A percentile compares a stretch with the other conserved stretches of the same genome.
These are phyloP conservation scores for Trichophaea hybrida DNA, from an alignment of 2,329 filamentous ascomycete species.

Conservation along the genomic window DNA sequence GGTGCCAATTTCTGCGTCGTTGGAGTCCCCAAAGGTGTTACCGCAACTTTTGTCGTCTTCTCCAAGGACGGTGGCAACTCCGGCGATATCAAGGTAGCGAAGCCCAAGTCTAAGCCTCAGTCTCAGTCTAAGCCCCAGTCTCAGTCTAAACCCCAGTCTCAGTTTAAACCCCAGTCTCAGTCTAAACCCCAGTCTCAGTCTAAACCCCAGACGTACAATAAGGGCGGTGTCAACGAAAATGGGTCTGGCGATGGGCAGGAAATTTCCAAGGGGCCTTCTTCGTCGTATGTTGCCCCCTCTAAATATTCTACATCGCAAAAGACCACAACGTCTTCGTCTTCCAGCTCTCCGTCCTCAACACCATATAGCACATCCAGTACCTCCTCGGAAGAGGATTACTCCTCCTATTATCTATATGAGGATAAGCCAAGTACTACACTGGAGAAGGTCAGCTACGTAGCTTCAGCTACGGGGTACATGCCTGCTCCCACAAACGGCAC, in stretches of 20 bases:
- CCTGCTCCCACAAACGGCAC: background rate
- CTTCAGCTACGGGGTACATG: background rate
- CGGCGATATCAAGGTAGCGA: background rate
- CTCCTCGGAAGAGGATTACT: background rate
- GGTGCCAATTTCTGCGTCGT: conserved; percentile 61
- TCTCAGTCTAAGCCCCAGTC: background rate
- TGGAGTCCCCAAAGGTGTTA: conserved; percentile 52
- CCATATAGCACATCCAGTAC: background rate
- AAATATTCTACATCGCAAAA: conserved; percentile 9
- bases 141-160: background rate
- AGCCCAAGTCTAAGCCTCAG: background rate
- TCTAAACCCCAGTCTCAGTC: background rate
- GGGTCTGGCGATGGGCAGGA: background rate
- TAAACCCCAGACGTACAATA: background rate
- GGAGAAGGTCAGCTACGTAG: background rate
- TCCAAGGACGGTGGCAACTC: conserved; percentile 11
- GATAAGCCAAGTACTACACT: background rate
- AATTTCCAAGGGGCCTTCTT: background rate
- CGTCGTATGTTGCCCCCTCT: background rate
- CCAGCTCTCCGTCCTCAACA: background rate
- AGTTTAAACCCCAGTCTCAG: background rate
- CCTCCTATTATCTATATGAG: background rate
- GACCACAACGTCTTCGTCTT: conserved; percentile 14
- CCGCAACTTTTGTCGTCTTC: conserved; percentile 53
- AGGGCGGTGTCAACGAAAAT: background rate